Evolutionary conservation across 352 stramenopile species (phyloP), one percentile per base, ranked within the genome.

Genomic region (Pythium myriotylum): DNA sequence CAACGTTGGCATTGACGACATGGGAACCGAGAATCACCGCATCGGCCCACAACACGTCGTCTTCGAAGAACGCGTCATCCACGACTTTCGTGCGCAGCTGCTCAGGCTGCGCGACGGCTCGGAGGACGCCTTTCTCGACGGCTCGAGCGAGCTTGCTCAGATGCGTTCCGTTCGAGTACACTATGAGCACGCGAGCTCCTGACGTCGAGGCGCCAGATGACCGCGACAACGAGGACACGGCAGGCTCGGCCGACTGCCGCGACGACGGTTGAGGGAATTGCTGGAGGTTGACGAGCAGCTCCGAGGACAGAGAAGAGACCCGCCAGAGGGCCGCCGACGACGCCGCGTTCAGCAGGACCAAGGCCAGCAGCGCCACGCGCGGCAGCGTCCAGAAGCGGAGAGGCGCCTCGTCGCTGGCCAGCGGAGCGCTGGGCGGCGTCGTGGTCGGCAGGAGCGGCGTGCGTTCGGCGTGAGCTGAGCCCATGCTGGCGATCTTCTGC

Each of bases 1-100:
- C 86, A 12, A 96, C 77, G 62, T 96, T 96, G 35, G 86, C 88
- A 59, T 96, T 95, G 29, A 93, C 75, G 19, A 96, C 88, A 41
- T 93, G 83, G 14, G 79, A 84, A 35, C 88, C 88, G 20, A 96
- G 77, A 41, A 96, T 82, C 14, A 96, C 68, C 1, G 86, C 86
- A 66, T 96, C 85, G 0, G 88, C 86, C 77, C 86, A 92, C 51
- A 86, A 53, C 13, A 96, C 86, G 55, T 95, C 86, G n/a, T 82
- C 67, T 8, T 66, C 32, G 52, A 94, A 95, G n/a, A 83, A 89
- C 9, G 83, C 69, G 33, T 89, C 86, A 6, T 74, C 74, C 14
- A 91, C 65, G 1, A 67, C 72, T 10, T 78, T 79, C 22, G 86
- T 75, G 47, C 86, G 87, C 32, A 70, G 61, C 47, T 89, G 48